These are phyloP conservation scores for Aspergillus neotritici DNA, from an alignment of 2,329 filamentous ascomycete genomes.

Conservation along the genomic window DNA sequence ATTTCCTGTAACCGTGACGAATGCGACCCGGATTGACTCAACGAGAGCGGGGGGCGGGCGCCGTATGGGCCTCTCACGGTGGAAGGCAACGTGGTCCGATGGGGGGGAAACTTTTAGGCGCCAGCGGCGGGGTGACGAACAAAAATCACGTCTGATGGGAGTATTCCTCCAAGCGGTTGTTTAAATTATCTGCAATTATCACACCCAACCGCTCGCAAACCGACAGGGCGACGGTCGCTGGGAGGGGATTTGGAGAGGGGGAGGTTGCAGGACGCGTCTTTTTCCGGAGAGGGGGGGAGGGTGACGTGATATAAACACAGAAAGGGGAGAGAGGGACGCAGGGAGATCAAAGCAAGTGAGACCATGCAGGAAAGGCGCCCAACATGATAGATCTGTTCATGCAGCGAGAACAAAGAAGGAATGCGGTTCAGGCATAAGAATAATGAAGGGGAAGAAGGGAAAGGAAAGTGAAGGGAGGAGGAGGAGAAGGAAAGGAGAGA, in stretches of 20 bases:
- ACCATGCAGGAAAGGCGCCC: slow-evolving; percentile 1
- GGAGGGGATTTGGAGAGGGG: neutral
- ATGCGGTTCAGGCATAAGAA: neutral
- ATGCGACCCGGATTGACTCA: neutral
- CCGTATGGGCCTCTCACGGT: slow-evolving; percentile 1
- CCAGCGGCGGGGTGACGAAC: too few species aligned
- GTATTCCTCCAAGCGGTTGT: too few species aligned
- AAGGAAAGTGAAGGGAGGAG: neutral
- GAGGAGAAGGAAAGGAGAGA: slow-evolving; percentile 1
- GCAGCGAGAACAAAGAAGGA: slow-evolving; percentile 1
- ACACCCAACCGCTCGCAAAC: too few species aligned
- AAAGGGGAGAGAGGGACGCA: slow-evolving; percentile 2
- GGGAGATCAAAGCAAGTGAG: slow-evolving; percentile 7
- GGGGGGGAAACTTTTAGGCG: too few species aligned
- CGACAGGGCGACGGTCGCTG: neutral
- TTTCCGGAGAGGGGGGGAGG: slow-evolving; percentile 2
- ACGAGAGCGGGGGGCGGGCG: slow-evolving; percentile 4
- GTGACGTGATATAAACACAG: slow-evolving; percentile 19
- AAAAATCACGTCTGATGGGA: too few species aligned
- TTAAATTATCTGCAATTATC: too few species aligned
- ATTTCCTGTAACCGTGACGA: slow-evolving; percentile 1
- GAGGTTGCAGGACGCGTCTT: slow-evolving; percentile 4
- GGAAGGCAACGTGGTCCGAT: neutral
- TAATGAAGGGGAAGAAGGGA: neutral
- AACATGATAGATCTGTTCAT: slow-evolving; percentile 1